A percentile compares a stretch with the other conserved stretches of the same genome.
Conservation (phyloP, 345 rosid species). For the Gossypium thurberi region DNA sequence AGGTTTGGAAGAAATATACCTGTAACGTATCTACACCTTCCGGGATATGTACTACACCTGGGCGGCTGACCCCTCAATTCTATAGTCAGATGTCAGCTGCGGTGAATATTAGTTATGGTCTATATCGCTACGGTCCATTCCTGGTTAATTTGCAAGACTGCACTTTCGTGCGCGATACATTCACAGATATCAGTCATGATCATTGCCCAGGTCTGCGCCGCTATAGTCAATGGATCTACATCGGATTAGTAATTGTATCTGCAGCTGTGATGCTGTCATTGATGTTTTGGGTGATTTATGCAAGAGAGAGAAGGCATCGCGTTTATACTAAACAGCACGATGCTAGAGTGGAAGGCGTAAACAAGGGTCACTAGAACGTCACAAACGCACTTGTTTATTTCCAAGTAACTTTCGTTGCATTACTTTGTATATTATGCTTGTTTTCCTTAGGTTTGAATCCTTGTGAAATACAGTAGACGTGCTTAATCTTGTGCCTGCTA, state of each 20-base stretch:
- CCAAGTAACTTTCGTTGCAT: background rate
- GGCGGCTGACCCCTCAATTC: conserved; percentile 65
- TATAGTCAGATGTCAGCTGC: conserved; percentile 62
- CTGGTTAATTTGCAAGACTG: conserved; percentile 65
- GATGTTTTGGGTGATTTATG: conserved; percentile 87
- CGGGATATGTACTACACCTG: conserved; percentile 58
- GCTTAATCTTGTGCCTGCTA: background rate
- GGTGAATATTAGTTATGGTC: conserved; percentile 71
- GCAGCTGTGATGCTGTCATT: conserved; percentile 82
- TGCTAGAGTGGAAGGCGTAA: conserved; percentile 24
- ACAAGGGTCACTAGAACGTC: conserved; percentile 26
- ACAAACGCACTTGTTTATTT: background rate
- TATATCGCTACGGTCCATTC: conserved; percentile 77
- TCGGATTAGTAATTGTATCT: conserved; percentile 70
- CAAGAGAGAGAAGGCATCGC: conserved; percentile 80
- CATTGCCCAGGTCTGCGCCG: conserved; percentile 63
- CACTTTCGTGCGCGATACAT: conserved; percentile 69
- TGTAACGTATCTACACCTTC: conserved; percentile 38
- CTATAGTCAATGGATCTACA: conserved; percentile 65
- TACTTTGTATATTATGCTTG: background rate
- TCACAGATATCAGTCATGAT: conserved; percentile 37
- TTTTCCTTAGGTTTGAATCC: background rate
- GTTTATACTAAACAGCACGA: conserved; percentile 53
- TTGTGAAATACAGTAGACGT: background rate
- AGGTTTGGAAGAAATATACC: conserved; percentile 61